Evolutionary conservation across 768 basidiomycete genomes (phyloP), one percentile per base, ranked within the genome.

Genomic region (Obba rivulosa): DNA sequence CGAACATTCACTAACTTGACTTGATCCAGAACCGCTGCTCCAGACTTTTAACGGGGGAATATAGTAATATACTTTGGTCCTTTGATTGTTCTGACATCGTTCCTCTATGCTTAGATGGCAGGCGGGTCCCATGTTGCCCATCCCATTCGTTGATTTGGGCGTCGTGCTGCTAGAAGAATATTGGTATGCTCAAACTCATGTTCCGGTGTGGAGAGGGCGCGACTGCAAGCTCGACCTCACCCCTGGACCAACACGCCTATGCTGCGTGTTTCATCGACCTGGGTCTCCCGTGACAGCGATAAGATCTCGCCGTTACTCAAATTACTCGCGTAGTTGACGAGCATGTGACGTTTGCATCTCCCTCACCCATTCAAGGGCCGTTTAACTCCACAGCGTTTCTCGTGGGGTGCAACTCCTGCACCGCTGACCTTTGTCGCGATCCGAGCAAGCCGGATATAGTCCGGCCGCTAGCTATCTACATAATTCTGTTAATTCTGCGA

Each of bases 261-360:
- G 74, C 83, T 1, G 68, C 73, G 50, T 87, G 83, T 58, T 67
- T 78, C 2, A 79, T 83, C 25, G 83, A 87, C 56, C 70, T 85
- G 20, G 73, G 70, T 13, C 76, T 79, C 0, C 68, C 75, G 51
- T 86, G 83, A 81, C 37, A 28, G 63, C 49, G 20, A 17, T 43
- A 34, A 3, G 36, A 37, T 13, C 34, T 43, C 16, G 21, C 47
- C 62, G 18, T 46, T 58, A 31, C 56, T 57, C 11, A 62, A 63
- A 8, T 64, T 51, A 46, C 60, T 67, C 51, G 48, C 58, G 25
- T 68, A 2, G 65, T 66, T 42, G 55, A 70, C 22, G 55, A 59
- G 46, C 62, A 63, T 3, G 58, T 25, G 13, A 14, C 7, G 8
- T 42, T 13, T 21, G 20, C 41, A 62, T 60, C 62, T 42, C 65